These are phyloP conservation scores for Aeminium ludgeri DNA, from an alignment of 495 filamentous ascomycete genomes.

Conservation along the genomic window DNA sequence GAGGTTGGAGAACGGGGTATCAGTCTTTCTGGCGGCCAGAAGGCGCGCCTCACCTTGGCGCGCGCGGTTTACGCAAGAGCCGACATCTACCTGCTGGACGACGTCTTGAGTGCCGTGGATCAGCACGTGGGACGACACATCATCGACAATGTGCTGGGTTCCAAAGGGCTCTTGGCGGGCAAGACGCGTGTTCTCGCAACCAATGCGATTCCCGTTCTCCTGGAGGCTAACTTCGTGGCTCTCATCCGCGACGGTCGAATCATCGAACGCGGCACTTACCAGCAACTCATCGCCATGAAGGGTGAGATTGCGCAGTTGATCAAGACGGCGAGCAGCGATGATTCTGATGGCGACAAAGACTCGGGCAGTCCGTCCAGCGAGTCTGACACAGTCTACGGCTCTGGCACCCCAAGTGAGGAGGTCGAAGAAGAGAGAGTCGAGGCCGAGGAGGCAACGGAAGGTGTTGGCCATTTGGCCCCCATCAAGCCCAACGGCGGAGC, in stretches of 20 bases:
- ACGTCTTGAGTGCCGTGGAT: slow-evolving; percentile 88
- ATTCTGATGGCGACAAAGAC: slow-evolving; percentile 36
- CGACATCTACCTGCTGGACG: slow-evolving; percentile 93
- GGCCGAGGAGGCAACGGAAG: slow-evolving; percentile 55
- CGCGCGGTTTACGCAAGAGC: slow-evolving; percentile 92
- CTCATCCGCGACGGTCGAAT: slow-evolving; percentile 70
- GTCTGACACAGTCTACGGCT: slow-evolving; percentile 33
- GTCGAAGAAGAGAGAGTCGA: slow-evolving; percentile 47
- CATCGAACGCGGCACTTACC: slow-evolving; percentile 74
- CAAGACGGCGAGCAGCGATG: slow-evolving; percentile 53
- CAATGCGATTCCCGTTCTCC: slow-evolving; percentile 84
- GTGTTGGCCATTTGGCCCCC: slow-evolving; percentile 49
- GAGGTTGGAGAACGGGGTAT: slow-evolving; percentile 96
- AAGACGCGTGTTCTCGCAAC: slow-evolving; percentile 93
- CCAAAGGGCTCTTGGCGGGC: slow-evolving; percentile 59
- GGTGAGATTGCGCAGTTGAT: slow-evolving; percentile 77
- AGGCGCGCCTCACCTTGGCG: slow-evolving; percentile 85
- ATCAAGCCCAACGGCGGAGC: slow-evolving; percentile 38
- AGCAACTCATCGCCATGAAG: slow-evolving; percentile 83
- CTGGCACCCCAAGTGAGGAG: slow-evolving; percentile 29
- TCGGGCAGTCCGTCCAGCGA: slow-evolving; percentile 34
- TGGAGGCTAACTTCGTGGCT: slow-evolving; percentile 71
- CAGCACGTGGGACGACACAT: slow-evolving; percentile 93
- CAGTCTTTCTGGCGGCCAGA: slow-evolving; percentile 91
- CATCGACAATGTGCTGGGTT: slow-evolving; percentile 81